Conservation (phyloP, 2,329 filamentous ascomycete genomes). For the Thielaviopsis musarum region DNA sequence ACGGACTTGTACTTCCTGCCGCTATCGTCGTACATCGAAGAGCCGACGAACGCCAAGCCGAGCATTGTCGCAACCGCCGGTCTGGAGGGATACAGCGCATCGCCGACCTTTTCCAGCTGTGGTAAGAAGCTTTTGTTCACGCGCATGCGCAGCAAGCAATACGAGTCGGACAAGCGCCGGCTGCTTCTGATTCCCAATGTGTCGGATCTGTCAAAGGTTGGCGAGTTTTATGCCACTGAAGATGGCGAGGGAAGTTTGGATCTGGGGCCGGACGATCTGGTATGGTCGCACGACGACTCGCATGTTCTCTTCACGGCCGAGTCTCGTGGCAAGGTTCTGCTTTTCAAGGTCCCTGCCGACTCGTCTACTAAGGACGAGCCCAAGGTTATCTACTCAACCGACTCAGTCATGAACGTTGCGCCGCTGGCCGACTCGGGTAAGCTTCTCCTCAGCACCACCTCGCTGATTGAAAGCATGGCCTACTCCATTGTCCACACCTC, state of each 20-base stretch:
- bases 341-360: conserved; percentile 45
- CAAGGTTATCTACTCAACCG: conserved; percentile 31
- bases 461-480: conserved; percentile 53
- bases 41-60: conserved; percentile 24
- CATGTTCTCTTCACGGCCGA: conserved; percentile 61
- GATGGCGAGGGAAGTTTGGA: conserved; percentile 49
- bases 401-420: conserved; percentile 36
- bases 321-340: conserved; percentile 41
- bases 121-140: conserved; percentile 58
- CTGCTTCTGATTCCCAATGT: conserved; percentile 49
- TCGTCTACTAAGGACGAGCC: conserved; percentile 31
- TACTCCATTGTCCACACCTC: conserved; percentile 43
- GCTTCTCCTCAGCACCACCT: conserved; percentile 51
- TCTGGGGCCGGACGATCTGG: conserved; percentile 35
- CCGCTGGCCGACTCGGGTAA: conserved; percentile 29
- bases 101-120: conserved; percentile 57
- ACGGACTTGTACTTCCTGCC: conserved; percentile 63
- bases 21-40: conserved; percentile 38
- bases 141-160: conserved; percentile 58
- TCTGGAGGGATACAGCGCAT: conserved; percentile 46
- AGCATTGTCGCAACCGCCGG: conserved; percentile 35
- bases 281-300: conserved; percentile 41
- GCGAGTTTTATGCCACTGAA: conserved; percentile 43
- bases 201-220: conserved; percentile 35
- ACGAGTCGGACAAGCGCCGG: conserved; percentile 65